Percentiles rank a stretch among this genome's conserved stretches.
These are phyloP conservation scores for Suillus occidentalis DNA, from an alignment of 768 basidiomycete species.

Conservation along the genomic window DNA sequence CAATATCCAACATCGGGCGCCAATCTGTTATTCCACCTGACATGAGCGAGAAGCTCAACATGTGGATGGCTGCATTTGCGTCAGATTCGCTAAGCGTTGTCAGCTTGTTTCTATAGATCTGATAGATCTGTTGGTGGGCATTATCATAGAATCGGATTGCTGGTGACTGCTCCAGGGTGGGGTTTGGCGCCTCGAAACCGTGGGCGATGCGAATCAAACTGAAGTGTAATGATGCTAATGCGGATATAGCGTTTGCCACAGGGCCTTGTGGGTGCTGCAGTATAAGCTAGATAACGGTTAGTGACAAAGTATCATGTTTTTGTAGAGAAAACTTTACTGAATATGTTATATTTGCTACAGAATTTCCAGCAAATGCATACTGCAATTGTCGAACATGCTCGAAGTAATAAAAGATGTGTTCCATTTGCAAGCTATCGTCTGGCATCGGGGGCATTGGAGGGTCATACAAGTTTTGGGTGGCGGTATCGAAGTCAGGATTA, in stretches of 20 bases:
- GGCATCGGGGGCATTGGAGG: constrained; percentile 28
- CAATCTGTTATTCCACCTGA: constrained; percentile 70
- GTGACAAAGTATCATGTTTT: neutral
- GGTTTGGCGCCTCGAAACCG: constrained; percentile 56
- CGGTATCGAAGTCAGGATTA: constrained; percentile 35
- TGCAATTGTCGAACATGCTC: constrained; percentile 67
- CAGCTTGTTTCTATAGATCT: constrained; percentile 56
- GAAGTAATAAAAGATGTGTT: constrained; percentile 75
- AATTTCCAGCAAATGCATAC: constrained; percentile 62
- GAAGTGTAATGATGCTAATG: constrained; percentile 71
- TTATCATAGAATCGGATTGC: constrained; percentile 68
- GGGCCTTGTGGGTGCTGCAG: constrained; percentile 67
- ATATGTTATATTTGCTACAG: constrained; percentile 63
- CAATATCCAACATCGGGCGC: constrained; percentile 66
- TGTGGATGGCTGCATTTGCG: constrained; percentile 76
- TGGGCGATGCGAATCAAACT: constrained; percentile 60
- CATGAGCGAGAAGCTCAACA: constrained; percentile 72
- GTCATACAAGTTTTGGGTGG: constrained; percentile 31
- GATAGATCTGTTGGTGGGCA: constrained; percentile 63
- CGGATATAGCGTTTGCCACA: constrained; percentile 71
- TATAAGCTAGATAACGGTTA: constrained; percentile 40
- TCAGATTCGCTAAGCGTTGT: constrained; percentile 63
- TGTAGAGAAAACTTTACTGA: constrained; percentile 46
- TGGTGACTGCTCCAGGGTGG: constrained; percentile 54
- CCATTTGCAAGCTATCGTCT: constrained; percentile 48